Evolutionary conservation across 2,329 filamentous ascomycete genomes (phyloP), one percentile per base, ranked within the genome.

Genomic region (Clonostachys rhizophaga): DNA sequence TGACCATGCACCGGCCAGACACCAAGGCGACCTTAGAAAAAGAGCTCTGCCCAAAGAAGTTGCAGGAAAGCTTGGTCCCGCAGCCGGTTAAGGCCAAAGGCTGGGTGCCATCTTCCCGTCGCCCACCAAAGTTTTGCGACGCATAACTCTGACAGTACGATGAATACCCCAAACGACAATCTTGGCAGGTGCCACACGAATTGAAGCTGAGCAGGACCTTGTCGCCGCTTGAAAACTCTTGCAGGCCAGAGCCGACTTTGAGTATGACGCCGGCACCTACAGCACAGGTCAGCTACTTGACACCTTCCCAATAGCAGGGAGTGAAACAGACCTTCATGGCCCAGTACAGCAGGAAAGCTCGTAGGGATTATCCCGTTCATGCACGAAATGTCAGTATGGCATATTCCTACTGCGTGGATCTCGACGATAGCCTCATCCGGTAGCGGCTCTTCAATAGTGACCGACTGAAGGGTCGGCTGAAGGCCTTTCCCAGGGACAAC

Each of bases 341-440:
- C 78, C 13, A 78, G 59, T 2, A 80, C 67, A 10, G 51, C 49
- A 2, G 53, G 53, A 34, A 53, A 55, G 18, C 46, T 51, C 11
- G 52, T 50, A 3, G 42, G 48, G 4, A 51, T 50, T 2, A 56
- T 52, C 5, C 45, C 47, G 8, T 47, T 12, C 10, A 69, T 74
- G 45, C 76, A 68, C 20, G 71, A 58, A 11, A 78, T 55, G 51
- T 81, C 78, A 0, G 76, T 77, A 49, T 81, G 78, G 50, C 78
- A 81, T 43, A 81, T 69, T 0, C 78, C 77, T 0, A 70, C 70
- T 1, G 76, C 75, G 1, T 78, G 63, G 48, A 81, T 72, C 39
- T 76, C 71, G 5, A 81, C 69, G 2, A 79, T 60, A 3, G 79
- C 59, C 57, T 81, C 77, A 33, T 75, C 69, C 2, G 70, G 61